These are phyloP conservation scores for Apiospora malaysiana DNA, from an alignment of 2,329 filamentous ascomycete species.

Conservation along the genomic window DNA sequence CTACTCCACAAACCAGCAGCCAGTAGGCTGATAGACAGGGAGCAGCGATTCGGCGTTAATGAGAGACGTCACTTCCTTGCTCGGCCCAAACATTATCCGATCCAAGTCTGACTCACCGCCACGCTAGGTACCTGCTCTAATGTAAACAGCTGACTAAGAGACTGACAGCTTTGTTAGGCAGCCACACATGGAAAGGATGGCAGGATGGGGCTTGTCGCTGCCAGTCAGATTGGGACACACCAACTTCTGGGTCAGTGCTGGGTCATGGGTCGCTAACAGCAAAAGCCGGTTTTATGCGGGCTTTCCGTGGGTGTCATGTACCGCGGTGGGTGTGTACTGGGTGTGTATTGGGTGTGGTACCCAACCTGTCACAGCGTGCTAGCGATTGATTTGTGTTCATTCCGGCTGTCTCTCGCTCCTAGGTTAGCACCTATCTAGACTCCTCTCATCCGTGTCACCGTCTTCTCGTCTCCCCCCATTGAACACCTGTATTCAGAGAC, in stretches of 20 bases:
- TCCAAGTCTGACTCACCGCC: conserved; percentile 7
- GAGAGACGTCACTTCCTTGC: conserved; percentile 30
- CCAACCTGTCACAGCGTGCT: background rate
- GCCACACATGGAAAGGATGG: conserved; percentile 18
- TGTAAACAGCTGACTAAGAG: conserved; percentile 7
- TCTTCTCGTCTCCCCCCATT: too few relatives aligned
- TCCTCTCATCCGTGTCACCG: conserved; percentile 7
- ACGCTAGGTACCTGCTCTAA: conserved; percentile 6
- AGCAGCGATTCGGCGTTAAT: conserved; percentile 23
- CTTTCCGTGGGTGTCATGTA: background rate
- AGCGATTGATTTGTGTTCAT: conserved; percentile 13
- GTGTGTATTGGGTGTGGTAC: background rate
- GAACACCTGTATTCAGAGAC: too few relatives aligned
- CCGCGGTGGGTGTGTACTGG: background rate
- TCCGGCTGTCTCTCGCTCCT: background rate
- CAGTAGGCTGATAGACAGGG: conserved; percentile 12
- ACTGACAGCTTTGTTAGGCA: conserved; percentile 19
- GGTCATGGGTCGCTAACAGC: conserved; percentile 1
- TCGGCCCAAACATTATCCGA: background rate
- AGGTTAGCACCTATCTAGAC: too few relatives aligned
- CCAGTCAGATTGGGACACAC: conserved; percentile 23
- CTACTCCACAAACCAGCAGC: conserved; percentile 23
- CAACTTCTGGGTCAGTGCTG: conserved; percentile 10
- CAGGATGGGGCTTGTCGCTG: conserved; percentile 1
- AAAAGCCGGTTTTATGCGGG: conserved; percentile 22